Evolutionary conservation across 2,329 filamentous ascomycete genomes (phyloP), one percentile per base, ranked within the genome.

Genomic region (Ceratocystis cacaofunesta): DNA sequence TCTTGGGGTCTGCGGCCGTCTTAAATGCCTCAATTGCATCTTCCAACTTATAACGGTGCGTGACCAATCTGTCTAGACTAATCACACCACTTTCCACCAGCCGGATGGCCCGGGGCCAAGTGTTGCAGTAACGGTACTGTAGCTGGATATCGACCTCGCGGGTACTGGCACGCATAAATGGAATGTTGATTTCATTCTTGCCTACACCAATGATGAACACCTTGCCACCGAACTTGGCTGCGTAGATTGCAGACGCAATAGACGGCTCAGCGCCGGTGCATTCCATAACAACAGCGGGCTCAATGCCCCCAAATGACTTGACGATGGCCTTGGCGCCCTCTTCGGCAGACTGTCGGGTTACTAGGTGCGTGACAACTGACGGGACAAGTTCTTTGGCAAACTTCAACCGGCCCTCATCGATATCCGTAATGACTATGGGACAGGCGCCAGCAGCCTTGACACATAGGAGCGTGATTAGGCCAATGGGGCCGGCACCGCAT

Each of bases 191-290:
- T 79, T 96, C 90, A 74, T 94, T 92, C 81, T 89, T 92, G 70
- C 92, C 94, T 2, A 97, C 92, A 50, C 92, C 92, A 70, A 96
- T 95, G 69, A 97, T 88, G 73, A 97, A 97, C 64, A 97, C 92
- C 77, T 95, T 96, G 71, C 94, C 92, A 69, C 92, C 94, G 72
- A 97, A 97, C 78, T 92, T 95, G 74, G 88, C 84, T 8, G 89
- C 86, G 82, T 92, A 94, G 74, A 96, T 92, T 64, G 91, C 90
- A 32, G 89, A 82, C 5, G 85, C 84, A 72, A 97, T 88, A 74
- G 87, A 92, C 77, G 86, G 90, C 79, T 96, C 92, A 17, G 96
- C 90, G 62, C 94, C 94, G 0, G 94, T 97, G 79, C 92, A 97
- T 77, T 97, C 92, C 76, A 97, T 82, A 12, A 86, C 86, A 64